Evolutionary conservation across 2,329 filamentous ascomycete species (phyloP).

Genomic region (Exophiala viscosa): DNA sequence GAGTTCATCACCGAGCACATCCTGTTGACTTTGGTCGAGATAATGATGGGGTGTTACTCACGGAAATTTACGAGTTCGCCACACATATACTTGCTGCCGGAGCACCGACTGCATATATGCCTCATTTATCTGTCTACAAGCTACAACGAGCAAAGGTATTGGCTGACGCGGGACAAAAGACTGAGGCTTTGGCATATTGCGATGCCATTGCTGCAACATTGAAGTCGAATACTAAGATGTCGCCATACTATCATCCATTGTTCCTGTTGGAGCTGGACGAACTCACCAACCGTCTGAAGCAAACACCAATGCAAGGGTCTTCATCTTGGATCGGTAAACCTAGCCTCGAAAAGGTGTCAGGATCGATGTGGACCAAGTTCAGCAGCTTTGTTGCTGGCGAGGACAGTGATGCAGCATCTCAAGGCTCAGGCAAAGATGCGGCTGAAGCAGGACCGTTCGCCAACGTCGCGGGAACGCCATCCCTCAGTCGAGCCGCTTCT

Average conservation of each 20-base stretch:
- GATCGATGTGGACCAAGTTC: constrained; percentile 84
- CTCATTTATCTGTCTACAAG: constrained; percentile 88
- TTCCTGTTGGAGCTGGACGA: constrained; percentile 78
- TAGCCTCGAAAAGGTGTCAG: constrained; percentile 92
- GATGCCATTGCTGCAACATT: constrained; percentile 75
- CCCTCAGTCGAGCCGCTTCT: constrained; percentile 70
- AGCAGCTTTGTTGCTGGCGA: constrained; percentile 96
- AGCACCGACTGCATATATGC: constrained; percentile 57
- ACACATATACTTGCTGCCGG: constrained; percentile 61
- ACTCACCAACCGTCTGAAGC: constrained; percentile 74
- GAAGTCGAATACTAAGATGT: constrained; percentile 74
- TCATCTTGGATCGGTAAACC: constrained; percentile 92
- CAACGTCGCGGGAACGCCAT: constrained; percentile 70
- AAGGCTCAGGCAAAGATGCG: constrained; percentile 54
- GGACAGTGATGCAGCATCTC: constrained; percentile 65
- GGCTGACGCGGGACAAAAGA: constrained; percentile 75
- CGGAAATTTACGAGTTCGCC: constrained; percentile 91
- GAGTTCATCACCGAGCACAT: constrained; percentile 72
- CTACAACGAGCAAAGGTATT: constrained; percentile 79
- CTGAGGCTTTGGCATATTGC: constrained; percentile 87
- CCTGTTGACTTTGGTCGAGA: constrained; percentile 72
- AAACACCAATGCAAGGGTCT: constrained; percentile 75
- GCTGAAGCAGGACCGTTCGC: constrained; percentile 76
- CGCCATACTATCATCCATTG: constrained; percentile 76
- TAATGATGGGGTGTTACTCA: constrained; percentile 83